These are phyloP conservation scores for Aureobasidium uvarum DNA, from an alignment of 2,329 filamentous ascomycete species.

Conservation along the genomic window DNA sequence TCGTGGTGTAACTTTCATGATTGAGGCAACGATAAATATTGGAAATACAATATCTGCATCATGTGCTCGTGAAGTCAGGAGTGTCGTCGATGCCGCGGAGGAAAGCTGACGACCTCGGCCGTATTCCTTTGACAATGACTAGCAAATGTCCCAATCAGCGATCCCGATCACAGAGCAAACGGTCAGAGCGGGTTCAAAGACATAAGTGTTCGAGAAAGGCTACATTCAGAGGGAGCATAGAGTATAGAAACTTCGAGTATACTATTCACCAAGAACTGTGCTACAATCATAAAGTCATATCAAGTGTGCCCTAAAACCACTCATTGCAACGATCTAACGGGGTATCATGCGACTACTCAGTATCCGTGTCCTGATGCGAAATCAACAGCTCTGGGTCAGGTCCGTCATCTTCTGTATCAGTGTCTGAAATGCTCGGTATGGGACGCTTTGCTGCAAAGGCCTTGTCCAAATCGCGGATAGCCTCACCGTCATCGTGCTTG, in stretches of 20 bases:
- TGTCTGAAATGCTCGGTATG: constrained; percentile 28
- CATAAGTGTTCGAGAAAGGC: neutral
- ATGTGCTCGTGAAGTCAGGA: neutral
- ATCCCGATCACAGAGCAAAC: neutral
- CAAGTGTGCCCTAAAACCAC: neutral
- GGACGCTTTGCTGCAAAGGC: constrained; percentile 35
- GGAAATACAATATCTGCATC: neutral
- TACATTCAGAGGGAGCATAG: neutral
- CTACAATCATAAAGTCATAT: neutral
- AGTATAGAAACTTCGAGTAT: neutral
- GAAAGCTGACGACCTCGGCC: neutral
- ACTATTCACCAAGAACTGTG: neutral
- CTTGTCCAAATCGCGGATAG: constrained; percentile 37
- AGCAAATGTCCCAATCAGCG: neutral
- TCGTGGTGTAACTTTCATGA: neutral
- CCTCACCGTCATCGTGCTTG: constrained; percentile 32
- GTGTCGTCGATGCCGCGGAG: neutral
- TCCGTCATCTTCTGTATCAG: constrained; percentile 46
- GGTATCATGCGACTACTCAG: constrained; percentile 2
- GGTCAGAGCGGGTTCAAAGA: neutral
- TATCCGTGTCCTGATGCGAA: constrained; percentile 46
- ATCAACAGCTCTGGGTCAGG: constrained; percentile 52
- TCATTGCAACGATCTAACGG: neutral
- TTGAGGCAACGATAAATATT: neutral
- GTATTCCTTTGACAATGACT: neutral